Conservation (phyloP, 306 rosid genomes). For the Fagus crenata region DNA sequence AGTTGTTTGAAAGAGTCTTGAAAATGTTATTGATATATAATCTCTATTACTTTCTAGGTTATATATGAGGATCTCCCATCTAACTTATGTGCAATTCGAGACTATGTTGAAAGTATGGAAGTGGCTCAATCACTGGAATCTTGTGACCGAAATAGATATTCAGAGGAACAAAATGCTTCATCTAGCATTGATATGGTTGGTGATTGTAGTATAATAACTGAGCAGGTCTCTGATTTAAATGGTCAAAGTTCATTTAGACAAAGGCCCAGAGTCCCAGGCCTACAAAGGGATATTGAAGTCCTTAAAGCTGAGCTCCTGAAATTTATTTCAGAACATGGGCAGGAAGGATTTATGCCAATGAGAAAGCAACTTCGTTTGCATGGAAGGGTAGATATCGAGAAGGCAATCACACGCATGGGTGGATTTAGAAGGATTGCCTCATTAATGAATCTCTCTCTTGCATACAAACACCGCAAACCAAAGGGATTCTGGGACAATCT, state of each 20-base stretch:
- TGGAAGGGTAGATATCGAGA: conserved; percentile 84
- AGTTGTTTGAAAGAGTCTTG: background rate
- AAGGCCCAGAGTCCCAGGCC: conserved; percentile 73
- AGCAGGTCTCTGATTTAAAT: conserved; percentile 30
- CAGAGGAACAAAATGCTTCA: conserved; percentile 36
- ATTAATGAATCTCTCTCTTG: conserved; percentile 75
- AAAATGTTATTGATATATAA: conserved; percentile 21
- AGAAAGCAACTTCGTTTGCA: conserved; percentile 82
- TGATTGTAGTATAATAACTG: conserved; percentile 24
- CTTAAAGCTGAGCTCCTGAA: conserved; percentile 70
- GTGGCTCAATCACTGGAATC: conserved; percentile 29
- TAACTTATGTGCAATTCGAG: conserved; percentile 81
- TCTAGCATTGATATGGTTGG: conserved; percentile 32
- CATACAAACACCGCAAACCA: conserved; percentile 86
- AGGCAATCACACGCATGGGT: conserved; percentile 87
- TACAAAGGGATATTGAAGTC: conserved; percentile 79
- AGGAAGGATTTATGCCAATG: conserved; percentile 96
- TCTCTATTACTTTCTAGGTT: conserved; percentile 45
- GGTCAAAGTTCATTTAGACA: conserved; percentile 42
- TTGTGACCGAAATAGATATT: conserved; percentile 32
- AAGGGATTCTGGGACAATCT: conserved; percentile 90
- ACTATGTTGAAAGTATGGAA: conserved; percentile 59
- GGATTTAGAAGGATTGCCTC: conserved; percentile 83
- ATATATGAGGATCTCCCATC: conserved; percentile 95
- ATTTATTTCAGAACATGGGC: conserved; percentile 76